A percentile compares a stretch with the other conserved stretches of the same genome.
Conservation (phyloP, 1,284 basidiomycete species). For the Ustilago cynodontis region DNA sequence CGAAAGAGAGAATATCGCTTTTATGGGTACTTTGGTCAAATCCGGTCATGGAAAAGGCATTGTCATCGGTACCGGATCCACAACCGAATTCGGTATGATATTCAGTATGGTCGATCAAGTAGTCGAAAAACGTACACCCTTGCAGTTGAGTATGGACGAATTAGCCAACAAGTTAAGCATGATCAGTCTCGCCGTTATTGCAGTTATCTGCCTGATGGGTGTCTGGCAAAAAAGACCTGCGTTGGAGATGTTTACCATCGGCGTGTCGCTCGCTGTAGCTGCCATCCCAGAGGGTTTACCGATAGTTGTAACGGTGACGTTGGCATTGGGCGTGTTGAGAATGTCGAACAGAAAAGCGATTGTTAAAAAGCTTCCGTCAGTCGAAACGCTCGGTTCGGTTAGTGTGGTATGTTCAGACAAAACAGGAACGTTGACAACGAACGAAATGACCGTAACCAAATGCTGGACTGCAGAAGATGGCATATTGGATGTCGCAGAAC, state of each 20-base stretch:
- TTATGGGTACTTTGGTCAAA: conserved; percentile 97
- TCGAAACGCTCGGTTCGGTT: conserved; percentile 92
- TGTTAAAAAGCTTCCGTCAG: conserved; percentile 94
- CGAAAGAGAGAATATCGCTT: conserved; percentile 88
- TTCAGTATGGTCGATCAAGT: conserved; percentile 99
- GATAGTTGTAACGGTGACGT: conserved; percentile 95
- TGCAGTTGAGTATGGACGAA: conserved; percentile 96
- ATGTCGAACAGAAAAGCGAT: conserved; percentile 96
- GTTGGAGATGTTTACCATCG: conserved; percentile 99
- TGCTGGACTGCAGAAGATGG: conserved; percentile 86
- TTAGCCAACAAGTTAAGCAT: conserved; percentile 91
- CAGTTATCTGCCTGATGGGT: conserved; percentile 90
- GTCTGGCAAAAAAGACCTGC: conserved; percentile 87
- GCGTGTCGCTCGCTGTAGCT: conserved; percentile 95
- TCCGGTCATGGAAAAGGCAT: conserved; percentile 88
- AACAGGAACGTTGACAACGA: conserved; percentile 94
- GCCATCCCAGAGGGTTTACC: conserved; percentile 97
- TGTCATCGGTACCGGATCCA: conserved; percentile 87
- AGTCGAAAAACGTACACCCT: conserved; percentile 90
- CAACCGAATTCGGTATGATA: conserved; percentile 95
- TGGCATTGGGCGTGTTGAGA: conserved; percentile 90
- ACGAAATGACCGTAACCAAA: conserved; percentile 93
- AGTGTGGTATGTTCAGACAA: conserved; percentile 98
- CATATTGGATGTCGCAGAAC: conserved; percentile 74
- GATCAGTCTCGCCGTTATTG: conserved; percentile 91